These are phyloP conservation scores for Dioszegia hungarica DNA, from an alignment of 768 basidiomycete genomes.

Conservation along the genomic window DNA sequence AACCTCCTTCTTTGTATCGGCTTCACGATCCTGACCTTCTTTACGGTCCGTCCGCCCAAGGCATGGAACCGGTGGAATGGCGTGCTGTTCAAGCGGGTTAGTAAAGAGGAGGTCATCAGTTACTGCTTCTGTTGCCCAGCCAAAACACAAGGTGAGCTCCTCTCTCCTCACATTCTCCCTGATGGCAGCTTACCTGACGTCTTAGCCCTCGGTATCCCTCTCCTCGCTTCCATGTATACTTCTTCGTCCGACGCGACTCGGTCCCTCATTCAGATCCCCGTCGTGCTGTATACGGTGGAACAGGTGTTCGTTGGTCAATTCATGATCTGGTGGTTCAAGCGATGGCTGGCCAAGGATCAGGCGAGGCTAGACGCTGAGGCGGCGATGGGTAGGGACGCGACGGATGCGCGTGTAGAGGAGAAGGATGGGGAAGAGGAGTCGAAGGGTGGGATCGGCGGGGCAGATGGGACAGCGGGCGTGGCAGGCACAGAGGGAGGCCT, in stretches of 20 bases:
- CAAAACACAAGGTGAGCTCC: constrained; percentile 14
- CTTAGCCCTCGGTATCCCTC: constrained; percentile 30
- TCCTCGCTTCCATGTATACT: constrained; percentile 37
- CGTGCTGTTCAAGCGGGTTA: constrained; percentile 6
- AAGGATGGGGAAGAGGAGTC: not conserved
- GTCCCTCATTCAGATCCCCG: constrained; percentile 34
- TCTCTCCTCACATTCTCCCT: not conserved
- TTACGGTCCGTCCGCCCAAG: constrained; percentile 13
- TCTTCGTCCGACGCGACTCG: constrained; percentile 16
- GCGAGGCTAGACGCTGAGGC: not conserved
- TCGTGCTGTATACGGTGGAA: constrained; percentile 42
- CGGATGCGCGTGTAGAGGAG: not conserved
- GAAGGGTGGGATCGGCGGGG: not conserved
- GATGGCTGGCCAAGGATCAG: constrained; percentile 20
- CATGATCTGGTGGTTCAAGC: constrained; percentile 26
- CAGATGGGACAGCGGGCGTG: constrained; percentile 6
- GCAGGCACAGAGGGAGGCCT: not conserved
- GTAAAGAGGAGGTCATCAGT: constrained; percentile 8
- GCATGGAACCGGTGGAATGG: not conserved
- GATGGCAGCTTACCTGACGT: not conserved
- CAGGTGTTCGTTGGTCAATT: constrained; percentile 36
- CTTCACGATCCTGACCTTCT: constrained; percentile 16
- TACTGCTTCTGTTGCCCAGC: constrained; percentile 23
- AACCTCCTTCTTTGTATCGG: constrained; percentile 25
- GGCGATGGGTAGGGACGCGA: not conserved